These are phyloP conservation scores for Colletotrichum spaethianum DNA, from an alignment of 2,329 filamentous ascomycete species.

Conservation along the genomic window DNA sequence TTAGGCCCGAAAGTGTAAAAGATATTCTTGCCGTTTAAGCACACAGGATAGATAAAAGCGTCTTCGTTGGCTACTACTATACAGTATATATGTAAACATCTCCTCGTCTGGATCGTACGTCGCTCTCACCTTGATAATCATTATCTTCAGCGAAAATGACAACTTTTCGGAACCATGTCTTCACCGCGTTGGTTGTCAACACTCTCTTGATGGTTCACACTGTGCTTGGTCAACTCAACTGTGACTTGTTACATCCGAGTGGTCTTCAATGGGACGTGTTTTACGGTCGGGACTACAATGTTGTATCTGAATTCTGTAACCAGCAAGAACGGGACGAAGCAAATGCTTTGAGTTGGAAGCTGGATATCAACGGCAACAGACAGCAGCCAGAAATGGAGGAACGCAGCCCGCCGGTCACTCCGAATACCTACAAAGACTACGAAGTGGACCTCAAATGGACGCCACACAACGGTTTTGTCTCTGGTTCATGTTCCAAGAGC, in stretches of 20 bases:
- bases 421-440: neutral
- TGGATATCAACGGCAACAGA: neutral
- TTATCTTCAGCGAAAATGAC: neutral
- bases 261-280: neutral
- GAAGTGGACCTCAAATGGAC: neutral
- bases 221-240: neutral
- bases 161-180: neutral
- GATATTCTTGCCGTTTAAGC: too few species aligned
- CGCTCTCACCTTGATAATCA: neutral
- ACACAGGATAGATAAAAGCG: too few species aligned
- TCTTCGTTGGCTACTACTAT: too few species aligned
- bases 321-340: neutral
- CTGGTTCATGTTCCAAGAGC: neutral
- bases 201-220: neutral
- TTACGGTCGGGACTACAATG: neutral
- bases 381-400: neutral
- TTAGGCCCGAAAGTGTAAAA: too few species aligned
- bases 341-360: neutral
- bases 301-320: neutral
- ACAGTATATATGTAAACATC: too few species aligned
- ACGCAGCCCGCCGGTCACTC: neutral
- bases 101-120: too few species aligned
- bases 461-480: neutral
- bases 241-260: neutral
- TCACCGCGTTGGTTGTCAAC: neutral